Evolutionary conservation across 495 filamentous ascomycete species (phyloP), one percentile per base, ranked within the genome.

Genomic region (Staphylotrichum tortipilum): DNA sequence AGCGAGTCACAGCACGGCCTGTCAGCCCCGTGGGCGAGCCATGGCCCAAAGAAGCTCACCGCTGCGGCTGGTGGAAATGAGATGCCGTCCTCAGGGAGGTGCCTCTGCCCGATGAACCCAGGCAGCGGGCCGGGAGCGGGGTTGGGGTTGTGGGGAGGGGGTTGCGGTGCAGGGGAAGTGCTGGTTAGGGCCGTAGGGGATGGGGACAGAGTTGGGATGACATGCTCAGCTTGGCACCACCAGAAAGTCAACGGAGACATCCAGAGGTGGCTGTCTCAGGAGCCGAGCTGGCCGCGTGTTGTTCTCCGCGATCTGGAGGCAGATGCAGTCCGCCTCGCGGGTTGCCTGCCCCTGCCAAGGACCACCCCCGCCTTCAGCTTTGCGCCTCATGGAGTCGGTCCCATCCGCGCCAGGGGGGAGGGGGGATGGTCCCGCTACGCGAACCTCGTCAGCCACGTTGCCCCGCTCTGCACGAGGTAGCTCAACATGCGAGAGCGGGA

Each of bases 301-400:
- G 33, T 15, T 35, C 12, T n/a, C n/a, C n/a, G n/a, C n/a, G n/a
- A n/a, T n/a, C n/a, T n/a, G 37, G 36, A 23, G 14, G 12, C 22
- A n/a, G 39, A 7, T 18, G n/a, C 5, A 44, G 15, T 59, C 24
- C 28, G 48, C 56, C 56, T 59, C 37, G 52, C 49, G 28, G 33
- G 37, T 31, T 44, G 49, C 49, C 51, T 17, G 7, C 10, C 24
- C 24, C 35, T 47, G 44, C 44, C 44, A 47, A 49, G 44, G 35
- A 24, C 44, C 18, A 38, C 42, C 46, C 48, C 54, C 43, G 47
- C 40, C 33, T 51, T 56, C 53, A 56, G 57, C 57, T 54, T 17
- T 19, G 15, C 45, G 35, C 40, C 56, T 44, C 41, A 37, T 24
- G 34, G 18, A 44, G 15, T n/a, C n/a, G n/a, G n/a, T n/a, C 18